Evolutionary conservation across 257 asterid genomes (phyloP), one percentile per base, ranked within the genome.

Genomic region (Solanum etuberosum): DNA sequence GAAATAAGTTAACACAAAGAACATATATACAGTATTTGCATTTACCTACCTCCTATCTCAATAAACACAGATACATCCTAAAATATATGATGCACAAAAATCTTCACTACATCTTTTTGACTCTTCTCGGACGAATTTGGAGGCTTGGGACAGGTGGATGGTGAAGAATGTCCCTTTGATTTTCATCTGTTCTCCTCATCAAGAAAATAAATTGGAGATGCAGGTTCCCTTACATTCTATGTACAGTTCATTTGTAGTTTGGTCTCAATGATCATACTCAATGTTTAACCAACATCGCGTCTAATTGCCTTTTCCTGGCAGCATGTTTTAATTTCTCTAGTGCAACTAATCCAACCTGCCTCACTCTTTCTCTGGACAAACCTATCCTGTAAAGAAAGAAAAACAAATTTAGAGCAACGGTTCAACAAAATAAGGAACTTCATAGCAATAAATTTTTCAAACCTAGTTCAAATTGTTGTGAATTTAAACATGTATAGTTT

Each of bases 341-440:
- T 16, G 99, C 98, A 57, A 95, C 98, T 21, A 95, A 97, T 76
- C 99, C 99, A 71, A 97, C 98, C 91, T 97, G 98, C 93, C 99
- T 92, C 21, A 94, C 98, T 91, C 99, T 93, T 92, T 97, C 99
- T 86, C 99, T 90, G 2, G 99, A 97, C 91, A 97, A 92, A 86
- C 99, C 98, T 57, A 97, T 97, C 93, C 99, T 97, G 98, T 89
- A 90, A 87, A 80, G 46, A 61, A 32, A 71, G 82, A 25, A 72
- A 38, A 12, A 21, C 3, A 9, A 29, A 86, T 29, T 68, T 82
- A 38, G 21, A 74, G 37, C 82, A n/a, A 21, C 42, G 7, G 34
- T 54, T 74, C 84, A 13, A 78, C 83, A 14, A 9, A 78, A 80
- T 6, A 80, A 9, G 67, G 8, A 46, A 27, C 38, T 80, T 80